These are phyloP conservation scores for Heterobasidion irregulare DNA, from an alignment of 1,284 basidiomycete genomes.

Conservation along the genomic window DNA sequence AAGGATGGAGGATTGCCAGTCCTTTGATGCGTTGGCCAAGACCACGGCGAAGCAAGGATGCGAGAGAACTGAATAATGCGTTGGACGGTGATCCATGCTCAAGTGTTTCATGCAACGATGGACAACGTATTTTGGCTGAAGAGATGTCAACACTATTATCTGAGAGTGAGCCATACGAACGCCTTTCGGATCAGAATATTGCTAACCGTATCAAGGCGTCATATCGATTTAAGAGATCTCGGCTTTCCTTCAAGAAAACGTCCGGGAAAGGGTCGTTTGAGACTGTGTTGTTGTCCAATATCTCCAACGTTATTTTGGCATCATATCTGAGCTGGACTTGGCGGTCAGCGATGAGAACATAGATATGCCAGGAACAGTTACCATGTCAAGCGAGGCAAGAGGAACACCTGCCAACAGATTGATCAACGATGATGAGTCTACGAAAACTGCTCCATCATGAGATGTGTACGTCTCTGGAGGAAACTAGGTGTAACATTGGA, in stretches of 20 bases:
- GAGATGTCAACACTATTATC: constrained; percentile 52
- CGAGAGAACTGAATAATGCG: constrained; percentile 48
- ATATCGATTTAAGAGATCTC: constrained; percentile 51
- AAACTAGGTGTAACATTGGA: constrained; percentile 31
- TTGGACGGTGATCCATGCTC: constrained; percentile 56
- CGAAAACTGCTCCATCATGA: constrained; percentile 51
- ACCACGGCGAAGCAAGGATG: constrained; percentile 51
- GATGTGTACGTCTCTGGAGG: constrained; percentile 44
- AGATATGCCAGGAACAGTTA: constrained; percentile 21
- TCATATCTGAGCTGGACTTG: constrained; percentile 61
- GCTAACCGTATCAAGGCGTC: constrained; percentile 57
- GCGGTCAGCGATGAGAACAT: background rate
- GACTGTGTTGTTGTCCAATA: constrained; percentile 37
- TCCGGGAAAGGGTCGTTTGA: constrained; percentile 64
- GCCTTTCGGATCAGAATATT: background rate
- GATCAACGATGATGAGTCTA: constrained; percentile 73
- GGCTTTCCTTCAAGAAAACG: constrained; percentile 66
- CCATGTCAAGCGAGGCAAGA: constrained; percentile 59
- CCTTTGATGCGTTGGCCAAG: constrained; percentile 64
- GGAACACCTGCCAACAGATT: constrained; percentile 82
- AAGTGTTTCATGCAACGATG: constrained; percentile 35
- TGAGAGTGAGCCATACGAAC: background rate
- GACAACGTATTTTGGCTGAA: constrained; percentile 35
- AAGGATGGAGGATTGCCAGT: constrained; percentile 47
- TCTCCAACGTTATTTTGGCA: constrained; percentile 64